A percentile compares a stretch with the other conserved stretches of the same genome.
Evolutionary conservation across 2,329 filamentous ascomycete species (phyloP).

Genomic region (Penicillium sp.): DNA sequence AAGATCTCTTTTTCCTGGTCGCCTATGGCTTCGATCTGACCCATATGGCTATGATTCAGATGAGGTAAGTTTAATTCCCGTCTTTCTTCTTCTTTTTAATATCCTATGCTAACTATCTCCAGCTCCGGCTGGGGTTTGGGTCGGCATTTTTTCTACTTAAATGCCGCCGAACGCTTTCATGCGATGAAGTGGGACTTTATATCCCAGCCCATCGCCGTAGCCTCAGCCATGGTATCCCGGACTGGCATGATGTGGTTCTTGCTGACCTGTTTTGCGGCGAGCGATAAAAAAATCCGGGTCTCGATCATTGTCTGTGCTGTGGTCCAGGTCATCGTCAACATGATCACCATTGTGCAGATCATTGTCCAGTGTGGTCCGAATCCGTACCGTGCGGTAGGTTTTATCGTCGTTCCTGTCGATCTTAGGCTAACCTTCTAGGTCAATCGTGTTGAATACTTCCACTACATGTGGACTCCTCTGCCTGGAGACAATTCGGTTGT

Average conservation of each 20-base stretch:
- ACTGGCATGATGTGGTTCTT: conserved; percentile 38
- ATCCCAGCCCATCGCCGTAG: conserved; percentile 25
- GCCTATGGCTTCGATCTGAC: conserved; percentile 30
- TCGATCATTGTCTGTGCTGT: conserved; percentile 31
- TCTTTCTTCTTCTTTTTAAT: not conserved
- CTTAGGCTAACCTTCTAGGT: conserved; percentile 27
- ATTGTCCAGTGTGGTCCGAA: conserved; percentile 35
- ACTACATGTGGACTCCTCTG: conserved; percentile 38
- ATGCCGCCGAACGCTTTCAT: conserved; percentile 18
- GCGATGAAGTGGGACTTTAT: conserved; percentile 27
- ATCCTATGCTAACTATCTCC: not conserved
- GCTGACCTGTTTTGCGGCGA: conserved; percentile 32
- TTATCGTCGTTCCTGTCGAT: no score
- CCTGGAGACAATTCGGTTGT: conserved; percentile 32
- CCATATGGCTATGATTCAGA: conserved; percentile 31
- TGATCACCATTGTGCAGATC: conserved; percentile 33
- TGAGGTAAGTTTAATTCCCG: conserved; percentile 22
- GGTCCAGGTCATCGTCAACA: conserved; percentile 31
- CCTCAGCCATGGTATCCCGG: conserved; percentile 33
- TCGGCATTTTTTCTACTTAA: conserved; percentile 31
- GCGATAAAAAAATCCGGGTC: conserved; percentile 26
- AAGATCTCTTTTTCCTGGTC: conserved; percentile 30
- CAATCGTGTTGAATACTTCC: conserved; percentile 31
- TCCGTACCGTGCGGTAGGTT: conserved; percentile 26
- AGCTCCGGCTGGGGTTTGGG: conserved; percentile 32